Conservation (phyloP, 306 rosid species). For the Vigna reflexopilosa region DNA sequence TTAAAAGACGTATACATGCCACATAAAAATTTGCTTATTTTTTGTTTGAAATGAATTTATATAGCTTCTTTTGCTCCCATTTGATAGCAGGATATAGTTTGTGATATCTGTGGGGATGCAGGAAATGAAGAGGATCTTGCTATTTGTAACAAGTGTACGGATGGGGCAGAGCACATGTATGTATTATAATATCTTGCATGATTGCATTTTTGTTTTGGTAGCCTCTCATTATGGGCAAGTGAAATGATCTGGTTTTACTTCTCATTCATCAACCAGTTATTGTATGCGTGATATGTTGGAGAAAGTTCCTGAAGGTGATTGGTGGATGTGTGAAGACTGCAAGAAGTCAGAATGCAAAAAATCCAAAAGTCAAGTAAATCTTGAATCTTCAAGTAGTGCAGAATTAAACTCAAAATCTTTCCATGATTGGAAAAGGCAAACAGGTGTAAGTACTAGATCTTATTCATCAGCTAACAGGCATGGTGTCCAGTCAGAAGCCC, state of each 20-base stretch:
- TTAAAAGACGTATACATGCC: not conserved
- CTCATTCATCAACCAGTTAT: constrained; percentile 43
- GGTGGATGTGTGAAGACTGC: constrained; percentile 53
- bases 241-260: constrained; percentile 22
- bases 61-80: not conserved
- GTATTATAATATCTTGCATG: constrained; percentile 19
- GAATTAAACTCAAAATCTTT: not conserved
- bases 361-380: constrained; percentile 5
- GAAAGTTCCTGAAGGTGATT: constrained; percentile 40
- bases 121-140: constrained; percentile 35
- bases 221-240: constrained; percentile 17
- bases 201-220: constrained; percentile 6
- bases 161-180: constrained; percentile 54
- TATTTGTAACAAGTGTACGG: constrained; percentile 42
- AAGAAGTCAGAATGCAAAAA: not conserved
- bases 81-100: constrained; percentile 43
- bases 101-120: constrained; percentile 52
- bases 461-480: not conserved
- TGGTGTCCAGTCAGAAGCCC: not conserved
- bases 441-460: constrained; percentile 21
- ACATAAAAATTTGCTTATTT: not conserved
- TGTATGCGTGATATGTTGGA: constrained; percentile 39
- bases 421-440: not conserved
- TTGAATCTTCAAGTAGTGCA: not conserved
- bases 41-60: constrained; percentile 22